These are phyloP conservation scores for Acanthamoeba sp. DNA, from an alignment of 208 protist genomes.

Conservation along the genomic window DNA sequence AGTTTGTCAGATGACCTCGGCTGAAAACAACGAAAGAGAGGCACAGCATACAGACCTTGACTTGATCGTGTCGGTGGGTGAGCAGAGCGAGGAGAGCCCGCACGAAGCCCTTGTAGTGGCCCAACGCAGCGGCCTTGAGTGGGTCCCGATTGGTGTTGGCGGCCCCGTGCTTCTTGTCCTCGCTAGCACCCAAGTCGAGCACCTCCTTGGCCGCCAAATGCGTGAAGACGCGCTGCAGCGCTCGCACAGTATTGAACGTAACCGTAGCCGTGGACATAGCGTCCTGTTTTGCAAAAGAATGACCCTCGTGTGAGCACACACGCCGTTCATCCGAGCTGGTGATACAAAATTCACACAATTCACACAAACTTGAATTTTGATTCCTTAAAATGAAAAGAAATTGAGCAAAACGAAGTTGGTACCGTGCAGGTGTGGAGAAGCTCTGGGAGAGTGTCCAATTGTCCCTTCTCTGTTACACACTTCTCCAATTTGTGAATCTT, in stretches of 20 bases:
- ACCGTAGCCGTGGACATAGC: not conserved
- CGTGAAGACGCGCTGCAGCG: conserved; percentile 49
- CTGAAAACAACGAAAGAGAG: not conserved
- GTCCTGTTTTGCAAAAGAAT: no score
- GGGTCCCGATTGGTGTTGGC: not conserved
- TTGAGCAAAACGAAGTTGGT: no score
- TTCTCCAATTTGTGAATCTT: conserved; percentile 54
- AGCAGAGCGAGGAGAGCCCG: not conserved
- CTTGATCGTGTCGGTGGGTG: conserved; percentile 52
- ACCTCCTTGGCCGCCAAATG: conserved; percentile 29
- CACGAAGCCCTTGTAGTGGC: not conserved
- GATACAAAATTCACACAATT: no score
- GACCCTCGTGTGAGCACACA: no score
- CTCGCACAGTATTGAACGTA: conserved; percentile 21
- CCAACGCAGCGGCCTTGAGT: not conserved
- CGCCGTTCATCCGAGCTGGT: no score
- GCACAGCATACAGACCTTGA: not conserved
- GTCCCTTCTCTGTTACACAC: not conserved
- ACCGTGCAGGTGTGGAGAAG: not conserved
- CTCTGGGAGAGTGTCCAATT: not conserved
- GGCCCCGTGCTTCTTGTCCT: not conserved
- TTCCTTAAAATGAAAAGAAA: not conserved
- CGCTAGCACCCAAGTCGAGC: not conserved
- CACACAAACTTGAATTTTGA: no score
- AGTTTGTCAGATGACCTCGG: not conserved